Conservation (phyloP, 1,139 yeast genomes). For the Meyerozyma sp. region DNA sequence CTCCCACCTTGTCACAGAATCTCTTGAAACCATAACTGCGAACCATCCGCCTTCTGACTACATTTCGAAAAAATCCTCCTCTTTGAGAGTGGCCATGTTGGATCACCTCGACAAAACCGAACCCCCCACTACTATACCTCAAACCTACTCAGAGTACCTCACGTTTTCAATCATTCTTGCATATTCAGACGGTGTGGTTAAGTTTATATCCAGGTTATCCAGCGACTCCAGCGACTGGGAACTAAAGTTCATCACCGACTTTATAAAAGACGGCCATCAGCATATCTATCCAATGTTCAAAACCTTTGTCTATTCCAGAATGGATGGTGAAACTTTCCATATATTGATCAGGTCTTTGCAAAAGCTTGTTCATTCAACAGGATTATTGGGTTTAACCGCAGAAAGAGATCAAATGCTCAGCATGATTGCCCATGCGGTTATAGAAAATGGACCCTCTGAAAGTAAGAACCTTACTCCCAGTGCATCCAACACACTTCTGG, state of each 20-base stretch:
- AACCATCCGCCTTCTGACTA: neutral
- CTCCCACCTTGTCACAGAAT: conserved; percentile 29
- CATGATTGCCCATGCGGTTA: conserved; percentile 52
- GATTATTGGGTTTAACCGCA: conserved; percentile 53
- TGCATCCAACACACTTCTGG: conserved; percentile 12
- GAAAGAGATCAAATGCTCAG: conserved; percentile 58
- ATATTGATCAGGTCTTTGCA: conserved; percentile 66
- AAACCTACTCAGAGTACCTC: conserved; percentile 57
- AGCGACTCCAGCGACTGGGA: conserved; percentile 19
- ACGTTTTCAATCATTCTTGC: conserved; percentile 49
- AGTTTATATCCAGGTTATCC: conserved; percentile 43
- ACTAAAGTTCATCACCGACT: conserved; percentile 33
- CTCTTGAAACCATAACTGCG: conserved; percentile 18
- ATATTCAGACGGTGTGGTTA: conserved; percentile 67
- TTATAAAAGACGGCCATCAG: conserved; percentile 41
- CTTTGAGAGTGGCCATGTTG: conserved; percentile 52
- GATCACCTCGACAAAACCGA: conserved; percentile 77
- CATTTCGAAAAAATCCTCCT: conserved; percentile 15
- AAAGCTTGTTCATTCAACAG: conserved; percentile 75
- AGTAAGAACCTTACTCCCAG: neutral
- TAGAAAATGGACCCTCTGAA: conserved; percentile 25
- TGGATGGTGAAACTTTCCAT: conserved; percentile 67
- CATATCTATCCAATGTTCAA: conserved; percentile 44
- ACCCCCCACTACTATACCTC: conserved; percentile 58
- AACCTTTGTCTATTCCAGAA: conserved; percentile 53